These are phyloP conservation scores for Exophiala calicioides DNA, from an alignment of 2,329 filamentous ascomycete species.

Conservation along the genomic window DNA sequence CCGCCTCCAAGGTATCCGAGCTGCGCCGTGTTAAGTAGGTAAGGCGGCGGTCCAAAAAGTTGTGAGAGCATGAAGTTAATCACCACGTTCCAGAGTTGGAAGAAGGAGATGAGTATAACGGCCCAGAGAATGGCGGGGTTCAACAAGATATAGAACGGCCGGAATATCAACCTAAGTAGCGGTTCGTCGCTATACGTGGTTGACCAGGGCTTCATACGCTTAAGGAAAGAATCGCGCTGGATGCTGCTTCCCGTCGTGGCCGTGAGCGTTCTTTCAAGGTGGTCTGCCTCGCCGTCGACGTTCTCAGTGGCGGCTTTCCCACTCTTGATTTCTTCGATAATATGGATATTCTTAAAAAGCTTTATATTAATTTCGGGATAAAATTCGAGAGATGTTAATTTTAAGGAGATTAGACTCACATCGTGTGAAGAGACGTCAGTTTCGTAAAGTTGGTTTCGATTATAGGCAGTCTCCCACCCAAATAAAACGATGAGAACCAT, in stretches of 20 bases:
- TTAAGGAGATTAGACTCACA: too few species aligned
- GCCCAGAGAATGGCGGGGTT: conserved; percentile 31
- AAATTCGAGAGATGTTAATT: too few species aligned
- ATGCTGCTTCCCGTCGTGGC: neutral
- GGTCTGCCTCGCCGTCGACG: too few species aligned
- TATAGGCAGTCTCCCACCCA: too few species aligned
- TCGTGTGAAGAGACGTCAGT: too few species aligned
- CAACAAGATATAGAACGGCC: conserved; percentile 22
- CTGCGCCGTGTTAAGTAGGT: conserved; percentile 76
- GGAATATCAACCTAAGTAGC: neutral
- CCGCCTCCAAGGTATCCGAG: conserved; percentile 86
- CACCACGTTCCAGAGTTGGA: neutral
- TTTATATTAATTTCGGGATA: too few species aligned
- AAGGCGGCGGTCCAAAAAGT: conserved; percentile 54
- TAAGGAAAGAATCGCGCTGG: neutral
- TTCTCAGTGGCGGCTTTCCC: too few species aligned
- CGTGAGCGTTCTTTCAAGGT: neutral
- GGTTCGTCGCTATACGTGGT: neutral
- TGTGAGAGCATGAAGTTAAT: conserved; percentile 1
- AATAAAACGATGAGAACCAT: too few species aligned
- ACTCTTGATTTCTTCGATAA: too few species aligned
- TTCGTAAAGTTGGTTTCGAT: too few species aligned
- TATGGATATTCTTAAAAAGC: too few species aligned
- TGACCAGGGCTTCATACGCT: neutral
- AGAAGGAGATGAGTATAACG: neutral